Percentiles rank a stretch among this genome's conserved stretches.
Evolutionary conservation across 177 flowering plant species (phyloP).

Genomic region (Telopea speciosissima): DNA sequence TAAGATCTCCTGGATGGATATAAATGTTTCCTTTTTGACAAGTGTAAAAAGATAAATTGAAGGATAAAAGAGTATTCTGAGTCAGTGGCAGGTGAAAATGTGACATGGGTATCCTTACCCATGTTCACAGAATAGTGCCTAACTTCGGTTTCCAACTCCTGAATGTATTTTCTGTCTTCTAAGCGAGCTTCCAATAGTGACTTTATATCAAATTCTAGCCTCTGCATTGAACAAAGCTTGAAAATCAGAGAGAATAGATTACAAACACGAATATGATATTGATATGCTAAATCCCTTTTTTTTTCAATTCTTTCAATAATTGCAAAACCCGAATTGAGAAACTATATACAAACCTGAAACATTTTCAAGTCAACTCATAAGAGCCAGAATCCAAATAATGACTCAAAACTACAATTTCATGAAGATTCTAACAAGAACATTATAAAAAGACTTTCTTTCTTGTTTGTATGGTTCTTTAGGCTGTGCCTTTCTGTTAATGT

Average conservation of each 20-base stretch:
- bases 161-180: constrained; percentile 54
- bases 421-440: neutral
- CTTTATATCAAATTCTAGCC: constrained; percentile 51
- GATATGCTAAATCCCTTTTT: no score
- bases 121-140: constrained; percentile 66
- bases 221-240: constrained; percentile 33
- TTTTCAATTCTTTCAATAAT: neutral
- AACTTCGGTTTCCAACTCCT: constrained; percentile 61
- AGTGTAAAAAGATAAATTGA: neutral
- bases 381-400: neutral
- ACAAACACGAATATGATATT: neutral
- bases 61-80: neutral
- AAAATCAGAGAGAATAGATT: constrained; percentile 5
- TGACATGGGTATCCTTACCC: constrained; percentile 34
- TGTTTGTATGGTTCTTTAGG: no score
- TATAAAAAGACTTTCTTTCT: no score
- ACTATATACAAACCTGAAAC: neutral
- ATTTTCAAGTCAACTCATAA: neutral
- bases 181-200: constrained; percentile 48
- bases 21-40: neutral
- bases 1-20: neutral
- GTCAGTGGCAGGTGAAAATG: neutral
- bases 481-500: no score
- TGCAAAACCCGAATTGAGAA: neutral
- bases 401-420: neutral